Evolutionary conservation across 2,329 filamentous ascomycete species (phyloP), one percentile per base, ranked within the genome.

Genomic region (Aureobasidium subglaciale): DNA sequence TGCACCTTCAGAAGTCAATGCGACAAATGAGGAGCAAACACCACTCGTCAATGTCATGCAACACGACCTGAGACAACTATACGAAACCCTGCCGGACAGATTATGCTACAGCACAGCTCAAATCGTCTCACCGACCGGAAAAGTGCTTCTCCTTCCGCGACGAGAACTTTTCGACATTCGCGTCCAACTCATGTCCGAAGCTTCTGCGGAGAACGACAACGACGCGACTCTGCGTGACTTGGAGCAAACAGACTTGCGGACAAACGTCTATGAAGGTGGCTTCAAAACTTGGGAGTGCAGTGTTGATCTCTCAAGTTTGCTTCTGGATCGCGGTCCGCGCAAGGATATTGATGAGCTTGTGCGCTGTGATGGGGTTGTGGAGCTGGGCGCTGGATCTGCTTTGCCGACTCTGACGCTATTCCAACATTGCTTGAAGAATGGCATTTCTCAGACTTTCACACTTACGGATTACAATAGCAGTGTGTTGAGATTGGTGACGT

Each of bases 231-330:
- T 89, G 32, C 84, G 82, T 35, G 77, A 79, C 59, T 72, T 90
- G 22, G 84, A 83, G 32, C 77, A 78, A 57, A 83, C 87, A 60
- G 88, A 93, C 69, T 84, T 93, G 61, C 86, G 84, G 68, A 87
- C 87, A 55, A 88, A 88, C 50, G 81, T 92, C 58, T 93, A 93
- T 70, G 88, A 93, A 71, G 88, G 88, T 56, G 88, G 88, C 22
- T 90, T 92, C 74, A 93, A 93, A 74, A 91, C 86, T 64, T 93
- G 88, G 88, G 88, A 93, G 73, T 91, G 88, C 71, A 89, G 86
- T 58, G 77, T 90, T 52, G 88, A 93, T 67, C 75, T 93, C 16
- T 86, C 88, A 49, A 87, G 84, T 65, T 82, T 86, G 46, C 66
- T 78, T 1, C 67, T 78, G 1, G 75, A 77, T 53, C 70, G 74